Base-by-base conservation (phyloP, 2,329 filamentous ascomycete species). In the Venturia aucupariae region DNA sequence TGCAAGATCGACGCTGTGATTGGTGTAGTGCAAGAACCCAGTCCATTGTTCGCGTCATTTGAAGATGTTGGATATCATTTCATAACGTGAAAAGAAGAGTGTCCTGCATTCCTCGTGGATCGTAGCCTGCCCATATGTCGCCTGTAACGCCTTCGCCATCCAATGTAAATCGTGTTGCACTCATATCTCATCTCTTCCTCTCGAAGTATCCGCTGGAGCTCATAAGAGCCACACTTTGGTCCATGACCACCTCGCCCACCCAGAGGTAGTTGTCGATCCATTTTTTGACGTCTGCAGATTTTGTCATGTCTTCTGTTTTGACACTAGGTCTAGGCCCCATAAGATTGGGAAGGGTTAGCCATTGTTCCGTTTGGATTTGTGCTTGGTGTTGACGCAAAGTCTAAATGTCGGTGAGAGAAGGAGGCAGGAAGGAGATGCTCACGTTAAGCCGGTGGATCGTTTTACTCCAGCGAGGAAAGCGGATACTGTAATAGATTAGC, bases 241-340 rank as follows among this genome's bases (percentile, higher is more conserved):
- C 94, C 92, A 99, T 96, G 68, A 97, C 90, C 86, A 92, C 96
- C 80, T 99, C 94, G 71, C 94, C 94, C 22, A 97, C 88, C 67
- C 91, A 91, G 54, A 97, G 86, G 76, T 97, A 97, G 75, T 89
- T 93, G 73, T 93, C 89, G 69, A 97, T 86, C 92, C 92, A 97
- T 72, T 87, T 88, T 75, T 89, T 88, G 70, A 94, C 77, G 67
- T 92, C 88, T 75, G 90, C 90, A 76, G 87, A 93, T 65, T 95
- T 90, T 74, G 88, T 84, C 72, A 96, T 84, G 70, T 87, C 87
- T 69, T 97, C 92, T 71, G 89, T 88, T 80, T 92, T 90, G 78
- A 99, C 84, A 82, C 94, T 97, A 78, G 84, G 82, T 74, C 83
- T 87, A 71, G 46, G 60, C 65, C 30, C 41, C 35, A 44, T 35